Base-by-base conservation (phyloP, 2,329 filamentous ascomycete species). In the Neonectria hederae region DNA sequence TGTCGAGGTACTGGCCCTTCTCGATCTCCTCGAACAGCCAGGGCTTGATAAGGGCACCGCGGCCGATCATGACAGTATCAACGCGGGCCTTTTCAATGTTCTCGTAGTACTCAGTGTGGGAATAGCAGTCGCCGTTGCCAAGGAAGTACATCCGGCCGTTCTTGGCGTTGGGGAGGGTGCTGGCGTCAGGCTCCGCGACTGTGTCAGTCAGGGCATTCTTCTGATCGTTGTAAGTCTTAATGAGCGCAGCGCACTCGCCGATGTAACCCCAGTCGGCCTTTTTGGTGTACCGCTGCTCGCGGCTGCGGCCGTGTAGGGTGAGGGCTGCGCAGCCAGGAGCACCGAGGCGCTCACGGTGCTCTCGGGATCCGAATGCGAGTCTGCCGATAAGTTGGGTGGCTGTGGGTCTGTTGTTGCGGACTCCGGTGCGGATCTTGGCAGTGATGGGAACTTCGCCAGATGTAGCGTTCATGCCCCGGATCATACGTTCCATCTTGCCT, bases 21-120 rank as follows among this genome's bases (percentile, higher is more conserved):
- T 92, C 88, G 59, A 99, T 98, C 80, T 99, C 96, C 79, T 99
- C 96, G 76, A 98, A 99, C 67, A 99, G 84, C 96, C 96, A 99
- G 1, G 96, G 96, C 82, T 99, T 99, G 81, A 98, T 93, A 63
- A 99, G 86, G 10, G 96, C 96, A 61, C 96, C 96, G 65, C 96
- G 92, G n/a, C 90, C 96, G 65, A 98, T 89, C 96, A 99, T 98
- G 76, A 97, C 92, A n/a, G 89, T 89, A 81, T 98, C 95, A 49
- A 98, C 94, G 51, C 88, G 87, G 38, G 92, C 87, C 63, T 95
- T 87, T 52, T 90, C 85, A 42, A 98, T 83, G 74, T 96, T 90
- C 62, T 89, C 83, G 67, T 89, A 89, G 82, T 98, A 98, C 76
- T 98, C 94, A 32, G 90, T 82, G 78, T 98, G 94, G 5, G 94